Base-by-base conservation (phyloP, 352 stramenopile genomes). In the Globisporangium acanthophoron region DNA sequence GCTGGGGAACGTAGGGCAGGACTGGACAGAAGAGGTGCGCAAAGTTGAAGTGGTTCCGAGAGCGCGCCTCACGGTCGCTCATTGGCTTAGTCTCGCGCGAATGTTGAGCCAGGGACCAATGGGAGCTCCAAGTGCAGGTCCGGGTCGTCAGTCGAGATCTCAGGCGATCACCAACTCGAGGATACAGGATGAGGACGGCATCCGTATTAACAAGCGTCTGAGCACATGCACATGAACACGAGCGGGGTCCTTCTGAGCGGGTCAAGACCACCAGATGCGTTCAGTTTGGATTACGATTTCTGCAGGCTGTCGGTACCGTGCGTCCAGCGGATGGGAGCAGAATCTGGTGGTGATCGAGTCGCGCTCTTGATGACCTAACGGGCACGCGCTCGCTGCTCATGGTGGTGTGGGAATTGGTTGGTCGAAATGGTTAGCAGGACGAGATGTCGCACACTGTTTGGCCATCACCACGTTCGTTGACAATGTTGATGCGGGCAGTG, bases 101-200 rank as follows among this genome's bases (percentile, higher is more conserved):
- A 5, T 20, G n/a, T 24, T 47, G 43, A 40, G 47, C 54, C 9
- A 59, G 43, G 43, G 6, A 59, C 48, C 24, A 53, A 40, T 35
- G 18, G 20, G 43, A 52, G 20, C 54, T 43, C 37, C 37, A 43
- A 43, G 37, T 18, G 12, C 37, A 43, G 37, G 11, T 43, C 37
- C 13, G 37, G 33, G 37, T 43, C 37, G 37, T 43, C 37, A 43
- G 37, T 7, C 37, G 37, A 27, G 24, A 43, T 43, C 37, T 16
- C 37, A 43, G 37, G 37, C 37, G 13, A 43, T 18, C 33, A 39
- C 8, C 33, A 15, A 39, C 8, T 35, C 31, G 31, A 39, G 12
- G 37, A 43, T 43, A 43, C 37, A 43, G 37, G 37, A 43, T 43
- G 37, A 18, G 35, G 35, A 13, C 12, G 37, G 1, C 12, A 3